phyloP scores from a whole-genome alignment of 306 rosid species.

The Lupinus albus region DNA sequence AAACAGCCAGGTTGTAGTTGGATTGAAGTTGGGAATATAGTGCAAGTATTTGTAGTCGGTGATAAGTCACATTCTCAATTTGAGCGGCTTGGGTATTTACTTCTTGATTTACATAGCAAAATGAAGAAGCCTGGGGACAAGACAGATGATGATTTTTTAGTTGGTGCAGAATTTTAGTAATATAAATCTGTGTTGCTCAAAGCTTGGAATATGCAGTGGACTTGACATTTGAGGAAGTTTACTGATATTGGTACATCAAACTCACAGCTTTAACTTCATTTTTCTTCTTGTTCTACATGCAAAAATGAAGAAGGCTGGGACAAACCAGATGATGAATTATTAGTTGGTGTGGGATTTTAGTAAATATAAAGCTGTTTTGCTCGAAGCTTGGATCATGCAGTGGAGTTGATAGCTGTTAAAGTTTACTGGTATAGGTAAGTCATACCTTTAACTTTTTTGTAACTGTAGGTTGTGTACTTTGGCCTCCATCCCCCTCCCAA shows the following conservation, averaged over 20 bases:
- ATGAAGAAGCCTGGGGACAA: slow-evolving; percentile 36
- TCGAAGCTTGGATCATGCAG: slow-evolving; percentile 23
- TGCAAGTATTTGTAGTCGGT: slow-evolving; percentile 53
- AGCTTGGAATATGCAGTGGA: slow-evolving; percentile 29
- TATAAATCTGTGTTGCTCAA: slow-evolving; percentile 18
- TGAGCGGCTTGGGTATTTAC: slow-evolving; percentile 36
- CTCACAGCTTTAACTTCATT: neutral
- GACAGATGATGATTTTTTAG: slow-evolving; percentile 41
- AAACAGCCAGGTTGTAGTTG: slow-evolving; percentile 63
- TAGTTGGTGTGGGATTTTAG: slow-evolving; percentile 31
- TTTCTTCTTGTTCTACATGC: slow-evolving; percentile 45
- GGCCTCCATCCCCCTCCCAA: neutral
- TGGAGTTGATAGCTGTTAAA: slow-evolving; percentile 2
- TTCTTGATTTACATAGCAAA: slow-evolving; percentile 44
- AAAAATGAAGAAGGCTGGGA: slow-evolving; percentile 39
- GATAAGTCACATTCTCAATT: slow-evolving; percentile 44
- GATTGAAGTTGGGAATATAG: slow-evolving; percentile 52
- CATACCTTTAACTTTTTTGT: neutral
- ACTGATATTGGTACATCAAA: slow-evolving; percentile 10
- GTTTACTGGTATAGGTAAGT: slow-evolving; percentile 7
- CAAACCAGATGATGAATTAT: slow-evolving; percentile 41
- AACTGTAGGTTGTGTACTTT: neutral
- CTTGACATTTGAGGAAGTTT: slow-evolving; percentile 11
- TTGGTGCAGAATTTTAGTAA: slow-evolving; percentile 23
- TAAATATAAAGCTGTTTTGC: neutral